Percentiles rank a stretch among this genome's conserved stretches.
Conservation (phyloP, 148 eudicot genomes). For the Amaranthus hypochondriacus region DNA sequence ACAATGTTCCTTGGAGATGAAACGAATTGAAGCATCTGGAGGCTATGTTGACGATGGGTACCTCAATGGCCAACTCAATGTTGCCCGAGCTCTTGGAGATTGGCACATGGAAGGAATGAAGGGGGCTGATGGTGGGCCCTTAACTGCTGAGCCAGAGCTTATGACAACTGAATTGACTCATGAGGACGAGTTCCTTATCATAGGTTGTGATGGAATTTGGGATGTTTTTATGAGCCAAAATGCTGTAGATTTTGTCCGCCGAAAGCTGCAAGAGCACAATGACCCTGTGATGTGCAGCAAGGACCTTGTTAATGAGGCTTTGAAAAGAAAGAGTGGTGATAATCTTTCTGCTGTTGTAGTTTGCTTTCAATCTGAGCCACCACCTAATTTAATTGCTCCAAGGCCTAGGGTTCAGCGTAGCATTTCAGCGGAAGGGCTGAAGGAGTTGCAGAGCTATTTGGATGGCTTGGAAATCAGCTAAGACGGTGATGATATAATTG, state of each 20-base stretch:
- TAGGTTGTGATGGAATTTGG: conserved; percentile 92
- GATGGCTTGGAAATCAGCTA: conserved; percentile 49
- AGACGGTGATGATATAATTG: conserved; percentile 27
- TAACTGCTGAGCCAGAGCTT: conserved; percentile 77
- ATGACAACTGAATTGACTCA: conserved; percentile 55
- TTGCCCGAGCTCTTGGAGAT: conserved; percentile 89
- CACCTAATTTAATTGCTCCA: conserved; percentile 65
- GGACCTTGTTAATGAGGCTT: conserved; percentile 76
- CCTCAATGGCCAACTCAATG: conserved; percentile 83
- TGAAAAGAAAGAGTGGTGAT: conserved; percentile 83
- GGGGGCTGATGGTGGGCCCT: conserved; percentile 54
- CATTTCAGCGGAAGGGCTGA: conserved; percentile 81
- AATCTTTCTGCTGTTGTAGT: conserved; percentile 75
- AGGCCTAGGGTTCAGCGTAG: conserved; percentile 69
- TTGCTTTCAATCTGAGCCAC: conserved; percentile 66
- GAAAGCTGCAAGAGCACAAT: conserved; percentile 80
- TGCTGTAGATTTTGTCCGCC: conserved; percentile 88
- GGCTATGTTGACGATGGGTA: conserved; percentile 83
- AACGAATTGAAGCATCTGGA: conserved; percentile 80
- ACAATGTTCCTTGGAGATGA: conserved; percentile 44
- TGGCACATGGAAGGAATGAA: conserved; percentile 87
- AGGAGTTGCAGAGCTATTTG: conserved; percentile 78
- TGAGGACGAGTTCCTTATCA: conserved; percentile 88
- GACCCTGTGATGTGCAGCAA: conserved; percentile 69
- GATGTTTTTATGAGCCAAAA: conserved; percentile 92